These are phyloP conservation scores for Diaporthe longicolla DNA, from an alignment of 2,329 filamentous ascomycete genomes.

Conservation along the genomic window DNA sequence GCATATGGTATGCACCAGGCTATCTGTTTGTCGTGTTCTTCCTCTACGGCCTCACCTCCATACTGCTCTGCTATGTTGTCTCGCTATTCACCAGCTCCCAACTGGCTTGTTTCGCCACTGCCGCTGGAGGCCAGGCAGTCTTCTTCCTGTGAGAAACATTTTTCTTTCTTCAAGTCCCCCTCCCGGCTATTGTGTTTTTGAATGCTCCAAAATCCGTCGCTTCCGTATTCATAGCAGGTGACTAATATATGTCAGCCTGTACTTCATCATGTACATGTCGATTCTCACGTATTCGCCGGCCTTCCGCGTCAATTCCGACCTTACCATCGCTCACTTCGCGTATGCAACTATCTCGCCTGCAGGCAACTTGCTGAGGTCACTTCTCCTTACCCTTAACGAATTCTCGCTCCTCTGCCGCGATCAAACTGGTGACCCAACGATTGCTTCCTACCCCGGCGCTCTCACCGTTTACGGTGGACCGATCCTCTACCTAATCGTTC, in stretches of 20 bases:
- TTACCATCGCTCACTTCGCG: conserved; percentile 81
- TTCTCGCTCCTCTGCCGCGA: conserved; percentile 84
- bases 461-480: conserved; percentile 85
- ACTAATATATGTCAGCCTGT: conserved; percentile 61
- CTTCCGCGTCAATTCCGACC: conserved; percentile 74
- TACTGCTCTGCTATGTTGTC: conserved; percentile 82
- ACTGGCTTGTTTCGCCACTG: conserved; percentile 69
- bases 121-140: conserved; percentile 81
- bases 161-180: background rate
- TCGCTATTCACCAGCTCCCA: conserved; percentile 72
- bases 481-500: conserved; percentile 84
- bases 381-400: conserved; percentile 85
- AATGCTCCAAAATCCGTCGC: background rate
- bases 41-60: conserved; percentile 85
- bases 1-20: conserved; percentile 82
- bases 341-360: conserved; percentile 82
- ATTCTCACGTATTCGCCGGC: conserved; percentile 82
- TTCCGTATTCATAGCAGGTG: background rate
- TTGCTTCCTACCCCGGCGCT: conserved; percentile 77
- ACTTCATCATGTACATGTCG: conserved; percentile 79
- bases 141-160: conserved; percentile 62
- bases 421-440: conserved; percentile 56
- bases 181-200: background rate
- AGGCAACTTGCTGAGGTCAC: conserved; percentile 78
- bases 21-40: conserved; percentile 87